Conservation (phyloP, 2,329 filamentous ascomycete species). For the Xylaria hypoxylon region DNA sequence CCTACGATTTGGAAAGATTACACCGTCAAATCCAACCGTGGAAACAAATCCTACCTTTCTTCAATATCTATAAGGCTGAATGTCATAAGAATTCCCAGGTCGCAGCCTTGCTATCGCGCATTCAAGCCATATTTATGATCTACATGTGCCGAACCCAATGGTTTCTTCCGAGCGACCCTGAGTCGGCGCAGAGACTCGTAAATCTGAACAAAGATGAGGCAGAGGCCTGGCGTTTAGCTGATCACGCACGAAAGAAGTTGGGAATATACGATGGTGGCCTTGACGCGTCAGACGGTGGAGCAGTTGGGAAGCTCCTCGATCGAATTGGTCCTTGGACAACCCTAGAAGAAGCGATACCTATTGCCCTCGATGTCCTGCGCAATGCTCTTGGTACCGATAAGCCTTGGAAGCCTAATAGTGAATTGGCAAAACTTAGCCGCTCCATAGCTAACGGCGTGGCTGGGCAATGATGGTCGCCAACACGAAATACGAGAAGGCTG, state of each 20-base stretch:
- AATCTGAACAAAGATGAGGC: conserved; percentile 46
- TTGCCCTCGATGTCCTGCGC: conserved; percentile 48
- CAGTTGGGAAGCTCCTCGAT: conserved; percentile 50
- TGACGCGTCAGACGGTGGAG: conserved; percentile 46
- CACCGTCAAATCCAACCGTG: conserved; percentile 53
- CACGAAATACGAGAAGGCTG: conserved; percentile 9
- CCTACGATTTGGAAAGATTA: conserved; percentile 58
- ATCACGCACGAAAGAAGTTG: conserved; percentile 43
- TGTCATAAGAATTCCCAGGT: conserved; percentile 42
- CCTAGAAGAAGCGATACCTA: conserved; percentile 47
- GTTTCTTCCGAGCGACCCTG: conserved; percentile 42
- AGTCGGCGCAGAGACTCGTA: conserved; percentile 41
- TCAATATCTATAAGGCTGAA: conserved; percentile 45
- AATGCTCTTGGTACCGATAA: conserved; percentile 44
- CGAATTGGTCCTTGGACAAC: conserved; percentile 50
- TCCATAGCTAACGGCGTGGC: conserved; percentile 42
- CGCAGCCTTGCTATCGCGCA: conserved; percentile 47
- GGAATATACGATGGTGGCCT: conserved; percentile 44
- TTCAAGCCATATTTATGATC: conserved; percentile 48
- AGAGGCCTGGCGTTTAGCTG: conserved; percentile 48
- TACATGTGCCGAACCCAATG: conserved; percentile 45
- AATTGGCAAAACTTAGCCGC: conserved; percentile 44
- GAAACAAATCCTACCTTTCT: conserved; percentile 45
- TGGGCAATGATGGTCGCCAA: conserved; percentile 16
- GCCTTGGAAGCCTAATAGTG: conserved; percentile 47